Conservation (phyloP, 805 yeast genomes). For the Clavispora fructus region DNA sequence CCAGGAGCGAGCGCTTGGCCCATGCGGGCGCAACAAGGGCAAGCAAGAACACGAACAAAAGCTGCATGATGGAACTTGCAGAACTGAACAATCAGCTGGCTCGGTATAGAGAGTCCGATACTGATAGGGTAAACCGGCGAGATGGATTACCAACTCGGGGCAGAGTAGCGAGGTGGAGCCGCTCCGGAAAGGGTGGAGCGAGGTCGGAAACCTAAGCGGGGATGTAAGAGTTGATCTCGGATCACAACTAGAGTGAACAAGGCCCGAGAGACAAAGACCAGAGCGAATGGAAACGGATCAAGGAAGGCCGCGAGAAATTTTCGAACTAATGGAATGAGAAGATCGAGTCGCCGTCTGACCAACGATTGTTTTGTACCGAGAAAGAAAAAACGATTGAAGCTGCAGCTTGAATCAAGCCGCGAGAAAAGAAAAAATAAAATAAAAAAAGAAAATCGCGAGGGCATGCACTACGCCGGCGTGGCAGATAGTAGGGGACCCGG, state of each 20-base stretch:
- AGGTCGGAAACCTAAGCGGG: not conserved
- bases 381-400: not conserved
- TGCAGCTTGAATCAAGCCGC: not conserved
- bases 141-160: not conserved
- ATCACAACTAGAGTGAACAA: not conserved
- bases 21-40: constrained; percentile 8
- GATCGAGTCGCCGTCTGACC: not conserved
- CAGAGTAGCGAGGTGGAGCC: not conserved
- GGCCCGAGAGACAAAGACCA: not conserved
- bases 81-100: not conserved
- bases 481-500: not conserved
- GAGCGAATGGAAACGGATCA: not conserved
- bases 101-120: not conserved
- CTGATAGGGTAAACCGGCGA: not conserved
- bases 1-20: constrained; percentile 35
- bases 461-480: not conserved
- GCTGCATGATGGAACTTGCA: constrained; percentile 3
- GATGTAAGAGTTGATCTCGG: not conserved
- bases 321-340: not conserved
- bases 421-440: not conserved
- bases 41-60: constrained; percentile 3
- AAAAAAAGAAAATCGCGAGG: not conserved
- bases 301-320: not conserved
- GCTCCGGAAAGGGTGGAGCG: not conserved
- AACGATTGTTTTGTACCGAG: not conserved